phyloP scores from a whole-genome alignment of 768 basidiomycete species.

The Phanerochaete sordida region DNA sequence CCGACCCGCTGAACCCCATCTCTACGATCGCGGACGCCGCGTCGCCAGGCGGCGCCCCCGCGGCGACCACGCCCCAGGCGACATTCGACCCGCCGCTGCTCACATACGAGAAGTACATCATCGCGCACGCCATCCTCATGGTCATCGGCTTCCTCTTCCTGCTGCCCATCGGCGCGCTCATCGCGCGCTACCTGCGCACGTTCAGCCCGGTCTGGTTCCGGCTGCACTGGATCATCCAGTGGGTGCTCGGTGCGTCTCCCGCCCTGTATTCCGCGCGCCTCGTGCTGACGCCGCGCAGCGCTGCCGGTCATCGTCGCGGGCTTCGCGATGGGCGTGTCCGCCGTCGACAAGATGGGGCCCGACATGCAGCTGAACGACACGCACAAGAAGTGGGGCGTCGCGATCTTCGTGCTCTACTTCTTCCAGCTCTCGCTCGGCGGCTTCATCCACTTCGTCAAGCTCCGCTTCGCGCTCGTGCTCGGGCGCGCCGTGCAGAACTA shows the following conservation, averaged over 20 bases:
- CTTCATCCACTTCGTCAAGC: constrained; percentile 53
- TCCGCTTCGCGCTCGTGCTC: constrained; percentile 15
- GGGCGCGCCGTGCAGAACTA: constrained; percentile 42
- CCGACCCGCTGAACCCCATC: constrained; percentile 13
- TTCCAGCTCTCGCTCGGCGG: constrained; percentile 45
- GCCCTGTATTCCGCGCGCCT: neutral
- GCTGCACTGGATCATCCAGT: constrained; percentile 47
- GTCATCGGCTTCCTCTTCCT: constrained; percentile 52
- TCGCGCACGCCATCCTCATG: constrained; percentile 51
- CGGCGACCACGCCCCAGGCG: neutral
- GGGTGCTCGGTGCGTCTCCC: constrained; percentile 31
- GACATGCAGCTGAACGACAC: constrained; percentile 35
- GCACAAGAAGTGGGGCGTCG: constrained; percentile 50
- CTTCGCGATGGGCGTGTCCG: constrained; percentile 40
- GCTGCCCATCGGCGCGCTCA: constrained; percentile 54
- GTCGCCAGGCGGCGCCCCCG: neutral
- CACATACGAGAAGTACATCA: constrained; percentile 45
- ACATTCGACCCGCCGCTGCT: constrained; percentile 30
- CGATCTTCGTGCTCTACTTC: constrained; percentile 52
- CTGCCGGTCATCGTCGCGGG: constrained; percentile 53
- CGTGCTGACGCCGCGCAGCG: constrained; percentile 20
- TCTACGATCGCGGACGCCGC: constrained; percentile 19
- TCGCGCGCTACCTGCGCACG: constrained; percentile 53
- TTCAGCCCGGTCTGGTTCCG: constrained; percentile 40
- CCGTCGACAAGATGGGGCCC: constrained; percentile 27